Percentiles rank a stretch among this genome's conserved stretches.
These are phyloP conservation scores for Mycena olivaceomarginata DNA, from an alignment of 768 basidiomycete genomes.

Conservation along the genomic window DNA sequence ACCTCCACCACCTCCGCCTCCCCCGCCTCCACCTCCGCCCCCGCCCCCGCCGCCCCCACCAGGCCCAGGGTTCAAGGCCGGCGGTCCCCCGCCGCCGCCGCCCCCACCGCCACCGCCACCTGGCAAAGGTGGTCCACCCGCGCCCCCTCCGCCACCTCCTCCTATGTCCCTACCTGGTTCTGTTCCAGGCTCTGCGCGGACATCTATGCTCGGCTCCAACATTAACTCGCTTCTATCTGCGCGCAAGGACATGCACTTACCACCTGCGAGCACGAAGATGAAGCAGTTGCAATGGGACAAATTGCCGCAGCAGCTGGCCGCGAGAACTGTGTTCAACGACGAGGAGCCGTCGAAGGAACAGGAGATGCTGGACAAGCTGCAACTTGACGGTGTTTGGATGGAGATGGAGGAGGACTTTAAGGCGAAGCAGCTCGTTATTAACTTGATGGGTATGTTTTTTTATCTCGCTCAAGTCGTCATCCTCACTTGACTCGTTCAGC, in stretches of 20 bases:
- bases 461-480: not conserved
- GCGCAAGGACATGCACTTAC: conserved; percentile 91
- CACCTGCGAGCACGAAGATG: conserved; percentile 90
- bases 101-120: not conserved
- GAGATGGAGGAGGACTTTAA: conserved; percentile 99
- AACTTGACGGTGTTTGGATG: conserved; percentile 91
- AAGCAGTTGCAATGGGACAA: conserved; percentile 99
- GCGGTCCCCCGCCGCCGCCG: conserved; percentile 31
- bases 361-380: conserved; percentile 89
- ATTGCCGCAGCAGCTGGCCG: conserved; percentile 90
- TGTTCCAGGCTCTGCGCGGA: conserved; percentile 69
- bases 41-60: conserved; percentile 56
- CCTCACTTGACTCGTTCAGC: conserved; percentile 62
- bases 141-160: conserved; percentile 40
- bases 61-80: conserved; percentile 54
- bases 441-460: conserved; percentile 83
- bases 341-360: conserved; percentile 82
- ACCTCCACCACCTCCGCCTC: conserved; percentile 47
- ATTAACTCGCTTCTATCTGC: conserved; percentile 73
- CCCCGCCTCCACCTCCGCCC: conserved; percentile 60
- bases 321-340: conserved; percentile 90
- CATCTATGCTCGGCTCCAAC: conserved; percentile 77
- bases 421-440: conserved; percentile 95
- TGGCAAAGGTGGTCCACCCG: not conserved
- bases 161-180: conserved; percentile 60